A percentile compares a stretch with the other conserved stretches of the same genome.
These are phyloP conservation scores for Skeletonema menzelii DNA, from an alignment of 108 stramenopile genomes.

Conservation along the genomic window DNA sequence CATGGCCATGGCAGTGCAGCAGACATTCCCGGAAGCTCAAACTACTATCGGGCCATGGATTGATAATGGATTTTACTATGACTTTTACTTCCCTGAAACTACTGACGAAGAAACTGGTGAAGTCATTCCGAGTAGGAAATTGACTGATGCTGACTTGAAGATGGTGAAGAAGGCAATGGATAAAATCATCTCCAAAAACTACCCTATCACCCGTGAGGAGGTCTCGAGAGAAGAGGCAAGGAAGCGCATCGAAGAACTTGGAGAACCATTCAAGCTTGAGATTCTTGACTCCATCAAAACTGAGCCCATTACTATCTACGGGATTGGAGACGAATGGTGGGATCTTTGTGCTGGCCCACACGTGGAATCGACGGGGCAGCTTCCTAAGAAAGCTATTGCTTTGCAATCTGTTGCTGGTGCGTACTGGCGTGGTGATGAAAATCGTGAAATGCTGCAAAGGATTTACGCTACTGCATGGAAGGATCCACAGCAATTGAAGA, in stretches of 20 bases:
- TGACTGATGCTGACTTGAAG: slow-evolving; percentile 87
- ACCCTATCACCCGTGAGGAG: slow-evolving; percentile 88
- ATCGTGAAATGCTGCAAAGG: slow-evolving; percentile 89
- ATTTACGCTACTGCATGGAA: slow-evolving; percentile 98
- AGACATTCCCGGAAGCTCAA: slow-evolving; percentile 90
- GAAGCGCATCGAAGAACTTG: slow-evolving; percentile 73
- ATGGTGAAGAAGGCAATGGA: slow-evolving; percentile 96
- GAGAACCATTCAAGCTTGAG: slow-evolving; percentile 95
- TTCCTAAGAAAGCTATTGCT: slow-evolving; percentile 84
- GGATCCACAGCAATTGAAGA: slow-evolving; percentile 77
- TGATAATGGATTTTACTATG: slow-evolving; percentile 97
- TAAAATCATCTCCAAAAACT: slow-evolving; percentile 89
- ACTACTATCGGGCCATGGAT: slow-evolving; percentile 99
- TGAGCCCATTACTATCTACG: slow-evolving; percentile 95
- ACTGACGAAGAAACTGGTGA: slow-evolving; percentile 74
- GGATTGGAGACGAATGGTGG: slow-evolving; percentile 97
- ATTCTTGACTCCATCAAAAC: slow-evolving; percentile 91
- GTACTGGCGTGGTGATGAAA: slow-evolving; percentile 99
- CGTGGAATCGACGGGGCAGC: slow-evolving; percentile 84
- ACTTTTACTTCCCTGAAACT: slow-evolving; percentile 90
- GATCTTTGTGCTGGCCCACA: slow-evolving; percentile 98
- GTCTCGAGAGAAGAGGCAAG: slow-evolving; percentile 91
- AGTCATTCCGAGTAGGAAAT: slow-evolving; percentile 58
- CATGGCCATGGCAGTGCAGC: slow-evolving; percentile 98
- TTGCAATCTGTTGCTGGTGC: slow-evolving; percentile 93